Evolutionary conservation across 148 eudicot genomes (phyloP), one percentile per base, ranked within the genome.

Genomic region (Dianthus caryophyllus): DNA sequence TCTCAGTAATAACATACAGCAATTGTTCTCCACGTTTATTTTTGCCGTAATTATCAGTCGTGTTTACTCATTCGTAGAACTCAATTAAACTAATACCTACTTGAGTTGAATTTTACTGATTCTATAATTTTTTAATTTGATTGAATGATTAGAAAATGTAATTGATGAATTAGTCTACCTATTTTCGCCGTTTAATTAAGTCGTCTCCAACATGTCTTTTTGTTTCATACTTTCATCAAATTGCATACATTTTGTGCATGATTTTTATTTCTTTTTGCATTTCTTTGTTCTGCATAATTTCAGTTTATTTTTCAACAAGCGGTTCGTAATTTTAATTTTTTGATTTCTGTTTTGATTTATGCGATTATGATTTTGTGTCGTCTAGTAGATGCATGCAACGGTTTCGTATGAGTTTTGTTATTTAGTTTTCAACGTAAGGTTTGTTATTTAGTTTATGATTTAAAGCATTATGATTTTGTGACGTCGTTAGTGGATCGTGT

Each of bases 121-220:
- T n/a, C 39, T 8, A 8, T 33, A 33, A 3, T 33, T 33, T 8
- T 33, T 13, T 41, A 9, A 33, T 33, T 41, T 41, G 44, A 41
- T 61, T 41, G 31, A 10, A 14, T 25, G 33, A 44, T 10, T 46
- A 21, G 2, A 26, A 15, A 68, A 20, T 26, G 57, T 31, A 10
- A 58, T 27, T 57, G 38, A 69, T 69, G 65, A 52, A 69, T 9
- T 9, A 27, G 14, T 39, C 30, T 17, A 24, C 47, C 25, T 9
- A 41, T 18, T 12, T 31, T 21, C 53, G 22, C 27, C 25, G 21
- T 6, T 17, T 49, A n/a, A 49, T 49, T 18, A 49, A 49, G 53
- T 49, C 9, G 18, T 49, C 53, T 49, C 22, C 21, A 9, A n/a
- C 53, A 49, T 49, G 20, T 17, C 18, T 9, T 41, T 41, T 41